phyloP scores from a whole-genome alignment of 495 filamentous ascomycete species.

The Cercophora sp. region DNA sequence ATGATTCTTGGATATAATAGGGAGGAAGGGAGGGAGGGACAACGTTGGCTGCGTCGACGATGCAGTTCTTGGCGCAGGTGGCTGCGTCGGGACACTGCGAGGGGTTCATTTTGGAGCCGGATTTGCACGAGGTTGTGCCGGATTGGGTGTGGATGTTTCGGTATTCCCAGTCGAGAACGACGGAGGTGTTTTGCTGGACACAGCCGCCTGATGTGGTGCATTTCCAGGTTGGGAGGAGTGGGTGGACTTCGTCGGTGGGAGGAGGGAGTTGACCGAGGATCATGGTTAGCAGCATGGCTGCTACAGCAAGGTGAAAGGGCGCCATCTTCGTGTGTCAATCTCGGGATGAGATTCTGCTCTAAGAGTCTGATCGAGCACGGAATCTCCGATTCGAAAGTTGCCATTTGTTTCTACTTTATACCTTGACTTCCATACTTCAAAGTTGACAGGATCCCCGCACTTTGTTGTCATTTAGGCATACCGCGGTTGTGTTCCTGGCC shows the following conservation, averaged over 20 bases:
- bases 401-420: not conserved
- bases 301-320: not conserved
- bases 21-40: too few species aligned
- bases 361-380: too few species aligned
- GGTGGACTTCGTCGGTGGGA: conserved; percentile 36
- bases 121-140: conserved; percentile 24
- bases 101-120: conserved; percentile 51
- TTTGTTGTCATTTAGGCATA: conserved; percentile 9
- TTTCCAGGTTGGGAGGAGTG: conserved; percentile 50
- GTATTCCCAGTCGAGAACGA: conserved; percentile 53
- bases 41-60: conserved; percentile 47
- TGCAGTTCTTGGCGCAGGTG: conserved; percentile 46
- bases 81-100: conserved; percentile 44
- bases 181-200: conserved; percentile 44
- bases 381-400: too few species aligned
- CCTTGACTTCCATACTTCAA: too few species aligned
- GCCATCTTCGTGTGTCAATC: too few species aligned
- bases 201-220: conserved; percentile 52
- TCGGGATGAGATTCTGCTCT: too few species aligned
- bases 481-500: not conserved
- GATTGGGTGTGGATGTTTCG: conserved; percentile 14
- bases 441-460: conserved; percentile 9
- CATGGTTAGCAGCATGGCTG: not conserved
- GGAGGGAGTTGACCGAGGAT: conserved; percentile 7
- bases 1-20: too few species aligned